phyloP scores from a whole-genome alignment of 768 basidiomycete species.

The Kwoniella sp. region DNA sequence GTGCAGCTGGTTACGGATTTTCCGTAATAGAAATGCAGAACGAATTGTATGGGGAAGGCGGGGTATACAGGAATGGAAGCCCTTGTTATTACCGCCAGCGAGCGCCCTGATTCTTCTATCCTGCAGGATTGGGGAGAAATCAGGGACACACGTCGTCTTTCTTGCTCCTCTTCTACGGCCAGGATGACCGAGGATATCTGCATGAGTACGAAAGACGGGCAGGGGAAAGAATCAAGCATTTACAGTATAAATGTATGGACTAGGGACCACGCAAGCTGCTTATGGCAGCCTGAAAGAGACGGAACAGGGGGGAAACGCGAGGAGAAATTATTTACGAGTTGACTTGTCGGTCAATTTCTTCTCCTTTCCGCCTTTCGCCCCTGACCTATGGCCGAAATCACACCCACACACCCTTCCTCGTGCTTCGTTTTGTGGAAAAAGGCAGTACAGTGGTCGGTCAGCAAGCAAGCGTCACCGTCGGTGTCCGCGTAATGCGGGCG shows the following conservation, averaged over 20 bases:
- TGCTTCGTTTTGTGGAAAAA: too few species aligned
- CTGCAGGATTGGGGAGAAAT: not conserved
- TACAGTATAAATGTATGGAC: too few species aligned
- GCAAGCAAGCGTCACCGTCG: not conserved
- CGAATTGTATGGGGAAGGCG: not conserved
- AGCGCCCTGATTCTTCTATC: too few species aligned
- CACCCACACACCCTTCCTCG: too few species aligned
- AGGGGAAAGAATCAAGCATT: not conserved
- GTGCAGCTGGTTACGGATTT: not conserved
- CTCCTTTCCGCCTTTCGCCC: too few species aligned
- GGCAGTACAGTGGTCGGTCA: too few species aligned
- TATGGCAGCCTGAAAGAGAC: not conserved
- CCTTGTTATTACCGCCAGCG: not conserved
- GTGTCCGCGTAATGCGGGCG: constrained; percentile 1
- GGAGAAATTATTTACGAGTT: not conserved
- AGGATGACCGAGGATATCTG: not conserved
- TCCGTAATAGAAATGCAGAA: not conserved
- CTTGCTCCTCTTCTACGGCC: not conserved
- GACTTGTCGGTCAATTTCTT: not conserved
- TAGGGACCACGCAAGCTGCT: not conserved
- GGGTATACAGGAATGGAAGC: not conserved
- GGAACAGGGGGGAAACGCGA: not conserved
- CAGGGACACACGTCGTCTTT: constrained; percentile 1
- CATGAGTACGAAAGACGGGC: not conserved
- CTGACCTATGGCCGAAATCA: too few species aligned